Percentiles rank a stretch among this genome's conserved stretches.
phyloP scores from a whole-genome alignment of 129 eudicot species.

The Tanacetum coccineum region DNA sequence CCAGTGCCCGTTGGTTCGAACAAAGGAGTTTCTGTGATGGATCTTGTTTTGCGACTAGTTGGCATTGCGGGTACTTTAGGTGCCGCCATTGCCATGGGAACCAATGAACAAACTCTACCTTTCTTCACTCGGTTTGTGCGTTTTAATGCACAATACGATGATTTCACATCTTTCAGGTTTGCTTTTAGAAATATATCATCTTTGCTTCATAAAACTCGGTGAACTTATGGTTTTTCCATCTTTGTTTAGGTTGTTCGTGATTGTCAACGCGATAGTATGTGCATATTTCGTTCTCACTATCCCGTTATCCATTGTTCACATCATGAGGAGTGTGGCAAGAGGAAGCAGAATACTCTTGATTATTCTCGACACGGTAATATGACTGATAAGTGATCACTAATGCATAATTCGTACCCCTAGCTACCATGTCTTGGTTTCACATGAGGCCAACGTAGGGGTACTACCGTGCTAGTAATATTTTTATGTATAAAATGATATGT shows the following conservation, averaged over 20 bases:
- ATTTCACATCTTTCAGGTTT: conserved; percentile 65
- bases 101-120: conserved; percentile 68
- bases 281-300: conserved; percentile 66
- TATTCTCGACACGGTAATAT: conserved; percentile 59
- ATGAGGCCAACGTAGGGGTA: too few relatives aligned
- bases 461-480: too few relatives aligned
- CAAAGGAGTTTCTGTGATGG: conserved; percentile 56
- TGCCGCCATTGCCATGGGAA: conserved; percentile 79
- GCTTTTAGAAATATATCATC: conserved; percentile 1
- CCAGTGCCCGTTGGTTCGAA: conserved; percentile 29
- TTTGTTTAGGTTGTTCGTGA: conserved; percentile 59
- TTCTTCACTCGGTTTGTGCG: conserved; percentile 52
- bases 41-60: conserved; percentile 47
- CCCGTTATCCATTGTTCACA: conserved; percentile 60
- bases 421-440: not conserved
- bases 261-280: conserved; percentile 50
- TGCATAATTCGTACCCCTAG: not conserved
- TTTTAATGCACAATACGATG: conserved; percentile 60
- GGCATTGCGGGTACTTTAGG: conserved; percentile 63
- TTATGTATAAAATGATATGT: not conserved
- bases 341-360: conserved; percentile 53
- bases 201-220: not conserved
- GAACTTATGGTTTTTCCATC: not conserved
- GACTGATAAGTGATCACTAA: not conserved
- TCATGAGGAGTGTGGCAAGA: conserved; percentile 50